phyloP scores from a whole-genome alignment of 1,139 yeast species.

The Taiozyma onychis region DNA sequence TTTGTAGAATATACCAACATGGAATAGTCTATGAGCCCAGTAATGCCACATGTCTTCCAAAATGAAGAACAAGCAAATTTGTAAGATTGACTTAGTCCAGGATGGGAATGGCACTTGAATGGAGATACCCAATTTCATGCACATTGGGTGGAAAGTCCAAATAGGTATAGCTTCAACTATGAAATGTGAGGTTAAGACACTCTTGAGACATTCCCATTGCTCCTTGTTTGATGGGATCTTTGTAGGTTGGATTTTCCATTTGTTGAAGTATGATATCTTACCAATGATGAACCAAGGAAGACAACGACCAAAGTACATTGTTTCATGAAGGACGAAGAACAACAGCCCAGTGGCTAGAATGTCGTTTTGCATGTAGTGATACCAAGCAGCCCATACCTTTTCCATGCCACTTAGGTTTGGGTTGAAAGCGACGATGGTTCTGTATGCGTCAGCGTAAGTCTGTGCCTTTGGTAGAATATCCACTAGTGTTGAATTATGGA shows the following conservation, averaged over 20 bases:
- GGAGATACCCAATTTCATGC: conserved; percentile 58
- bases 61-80: conserved; percentile 61
- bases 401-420: conserved; percentile 38
- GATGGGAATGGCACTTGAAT: conserved; percentile 72
- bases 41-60: conserved; percentile 89
- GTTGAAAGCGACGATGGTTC: neutral
- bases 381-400: conserved; percentile 63
- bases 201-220: conserved; percentile 79
- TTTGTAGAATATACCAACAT: conserved; percentile 70
- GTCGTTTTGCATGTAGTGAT: conserved; percentile 58
- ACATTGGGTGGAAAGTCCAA: conserved; percentile 82
- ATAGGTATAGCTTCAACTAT: conserved; percentile 83
- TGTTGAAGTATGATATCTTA: conserved; percentile 57
- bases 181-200: conserved; percentile 70
- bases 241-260: conserved; percentile 66
- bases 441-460: conserved; percentile 1
- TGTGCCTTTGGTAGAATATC: conserved; percentile 6
- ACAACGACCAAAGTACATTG: conserved; percentile 70
- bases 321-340: conserved; percentile 59
- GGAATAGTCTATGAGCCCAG: conserved; percentile 77
- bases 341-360: conserved; percentile 68
- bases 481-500: conserved; percentile 7
- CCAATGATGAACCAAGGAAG: conserved; percentile 72
- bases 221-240: conserved; percentile 66
- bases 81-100: conserved; percentile 44